Conservation (phyloP, 768 basidiomycete species). For the Chalciporus sphaerocephalus region DNA sequence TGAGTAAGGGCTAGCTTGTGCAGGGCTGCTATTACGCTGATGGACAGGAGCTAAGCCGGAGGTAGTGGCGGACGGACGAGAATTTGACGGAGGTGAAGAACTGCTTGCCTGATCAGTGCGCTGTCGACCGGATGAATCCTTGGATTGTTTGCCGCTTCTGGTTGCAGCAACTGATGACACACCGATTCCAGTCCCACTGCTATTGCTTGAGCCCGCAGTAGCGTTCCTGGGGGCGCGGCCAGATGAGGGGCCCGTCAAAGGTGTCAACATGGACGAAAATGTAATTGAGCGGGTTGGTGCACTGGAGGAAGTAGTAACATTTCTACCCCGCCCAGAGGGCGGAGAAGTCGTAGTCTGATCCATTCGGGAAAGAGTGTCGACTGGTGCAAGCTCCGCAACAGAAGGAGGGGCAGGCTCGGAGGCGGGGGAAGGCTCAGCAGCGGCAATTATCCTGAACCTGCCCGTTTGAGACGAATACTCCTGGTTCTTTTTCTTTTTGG, state of each 20-base stretch:
- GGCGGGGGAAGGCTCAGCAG: slow-evolving; percentile 25
- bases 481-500: slow-evolving; percentile 31
- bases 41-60: too few species aligned
- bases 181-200: background rate
- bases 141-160: slow-evolving; percentile 9
- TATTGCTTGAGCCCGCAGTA: slow-evolving; percentile 1
- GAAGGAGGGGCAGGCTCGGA: slow-evolving; percentile 31
- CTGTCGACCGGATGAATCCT: slow-evolving; percentile 12
- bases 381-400: slow-evolving; percentile 36
- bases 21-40: background rate
- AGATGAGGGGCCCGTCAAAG: slow-evolving; percentile 2
- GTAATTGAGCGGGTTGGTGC: background rate
- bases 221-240: slow-evolving; percentile 5
- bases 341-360: slow-evolving; percentile 3
- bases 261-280: background rate
- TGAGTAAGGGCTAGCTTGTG: background rate
- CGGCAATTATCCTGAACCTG: slow-evolving; percentile 42
- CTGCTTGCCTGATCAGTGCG: background rate
- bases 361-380: slow-evolving; percentile 39
- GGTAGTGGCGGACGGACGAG: background rate
- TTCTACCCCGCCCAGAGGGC: background rate
- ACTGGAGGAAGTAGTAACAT: slow-evolving; percentile 3
- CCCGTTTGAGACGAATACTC: slow-evolving; percentile 45
- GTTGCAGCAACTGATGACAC: background rate
- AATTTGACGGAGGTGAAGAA: background rate